Evolutionary conservation across 2,329 filamentous ascomycete genomes (phyloP).

Genomic region (Cladosporium sp.): DNA sequence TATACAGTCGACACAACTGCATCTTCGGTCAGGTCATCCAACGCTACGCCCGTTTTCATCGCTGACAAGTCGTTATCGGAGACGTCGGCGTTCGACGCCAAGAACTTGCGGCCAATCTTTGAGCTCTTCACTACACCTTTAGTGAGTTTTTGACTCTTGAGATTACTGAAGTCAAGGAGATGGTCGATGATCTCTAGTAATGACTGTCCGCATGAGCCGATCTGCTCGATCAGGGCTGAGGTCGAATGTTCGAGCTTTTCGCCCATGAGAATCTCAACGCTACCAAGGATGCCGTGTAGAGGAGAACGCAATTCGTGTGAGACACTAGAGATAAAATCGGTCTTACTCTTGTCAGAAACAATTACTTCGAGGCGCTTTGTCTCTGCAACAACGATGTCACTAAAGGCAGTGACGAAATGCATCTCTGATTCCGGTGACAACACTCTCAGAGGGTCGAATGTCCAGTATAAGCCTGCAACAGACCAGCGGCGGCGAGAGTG

Average conservation of each 20-base stretch:
- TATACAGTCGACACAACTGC: constrained; percentile 50
- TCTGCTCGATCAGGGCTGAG: constrained; percentile 34
- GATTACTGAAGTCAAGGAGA: constrained; percentile 41
- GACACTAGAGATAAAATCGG: constrained; percentile 54
- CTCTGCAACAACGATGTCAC: constrained; percentile 45
- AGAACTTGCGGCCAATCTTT: background rate
- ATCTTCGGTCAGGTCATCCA: constrained; percentile 54
- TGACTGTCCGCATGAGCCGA: constrained; percentile 53
- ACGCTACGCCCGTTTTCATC: constrained; percentile 37
- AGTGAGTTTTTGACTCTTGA: background rate
- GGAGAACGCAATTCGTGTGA: constrained; percentile 54
- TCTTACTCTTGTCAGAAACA: constrained; percentile 49
- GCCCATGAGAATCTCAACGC: constrained; percentile 45
- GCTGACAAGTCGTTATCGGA: constrained; percentile 26
- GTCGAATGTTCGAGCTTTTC: constrained; percentile 36
- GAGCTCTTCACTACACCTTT: constrained; percentile 1
- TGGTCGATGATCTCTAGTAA: constrained; percentile 52
- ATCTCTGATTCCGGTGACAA: constrained; percentile 44
- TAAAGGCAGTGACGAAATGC: constrained; percentile 42
- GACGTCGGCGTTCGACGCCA: too few species aligned
- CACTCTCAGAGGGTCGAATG: constrained; percentile 46
- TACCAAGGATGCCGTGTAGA: constrained; percentile 50
- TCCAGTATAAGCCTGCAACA: constrained; percentile 34
- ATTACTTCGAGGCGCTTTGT: constrained; percentile 41
- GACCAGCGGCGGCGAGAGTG: background rate